Conservation (phyloP, 2,329 filamentous ascomycete species). For the Xylariaceae sp. region DNA sequence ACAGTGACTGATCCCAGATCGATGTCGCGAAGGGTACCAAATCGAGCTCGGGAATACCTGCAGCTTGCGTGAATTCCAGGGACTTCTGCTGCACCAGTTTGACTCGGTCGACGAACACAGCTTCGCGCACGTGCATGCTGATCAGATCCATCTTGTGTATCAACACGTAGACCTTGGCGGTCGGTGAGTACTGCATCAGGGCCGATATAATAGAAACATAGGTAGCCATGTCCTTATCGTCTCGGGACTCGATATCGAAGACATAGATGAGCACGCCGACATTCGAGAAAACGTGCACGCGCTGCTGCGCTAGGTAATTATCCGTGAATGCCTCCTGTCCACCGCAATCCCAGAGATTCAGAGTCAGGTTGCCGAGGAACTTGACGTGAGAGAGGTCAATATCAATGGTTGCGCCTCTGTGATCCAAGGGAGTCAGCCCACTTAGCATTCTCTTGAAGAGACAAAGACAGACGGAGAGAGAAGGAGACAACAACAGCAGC, state of each 20-base stretch:
- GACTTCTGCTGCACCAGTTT: slow-evolving; percentile 72
- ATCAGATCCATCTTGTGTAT: slow-evolving; percentile 99
- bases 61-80: slow-evolving; percentile 44
- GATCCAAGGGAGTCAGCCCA: neutral
- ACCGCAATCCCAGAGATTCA: slow-evolving; percentile 98
- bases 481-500: no score
- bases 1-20: slow-evolving; percentile 97
- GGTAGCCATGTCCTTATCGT: slow-evolving; percentile 86
- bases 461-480: neutral
- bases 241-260: slow-evolving; percentile 95
- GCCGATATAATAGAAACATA: slow-evolving; percentile 89
- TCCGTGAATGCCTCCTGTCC: slow-evolving; percentile 99
- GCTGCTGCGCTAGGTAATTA: slow-evolving; percentile 93
- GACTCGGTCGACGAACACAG: slow-evolving; percentile 79
- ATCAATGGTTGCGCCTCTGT: slow-evolving; percentile 85
- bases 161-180: slow-evolving; percentile 84
- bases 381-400: slow-evolving; percentile 98
- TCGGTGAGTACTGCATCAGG: slow-evolving; percentile 74
- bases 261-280: slow-evolving; percentile 98
- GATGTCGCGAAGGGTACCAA: slow-evolving; percentile 89
- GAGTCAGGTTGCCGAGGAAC: slow-evolving; percentile 93
- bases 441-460: neutral
- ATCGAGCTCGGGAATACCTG: slow-evolving; percentile 48
- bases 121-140: slow-evolving; percentile 68
- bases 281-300: slow-evolving; percentile 92